Evolutionary conservation across 306 rosid genomes (phyloP), one percentile per base, ranked within the genome.

Genomic region (Biancaea sappan): DNA sequence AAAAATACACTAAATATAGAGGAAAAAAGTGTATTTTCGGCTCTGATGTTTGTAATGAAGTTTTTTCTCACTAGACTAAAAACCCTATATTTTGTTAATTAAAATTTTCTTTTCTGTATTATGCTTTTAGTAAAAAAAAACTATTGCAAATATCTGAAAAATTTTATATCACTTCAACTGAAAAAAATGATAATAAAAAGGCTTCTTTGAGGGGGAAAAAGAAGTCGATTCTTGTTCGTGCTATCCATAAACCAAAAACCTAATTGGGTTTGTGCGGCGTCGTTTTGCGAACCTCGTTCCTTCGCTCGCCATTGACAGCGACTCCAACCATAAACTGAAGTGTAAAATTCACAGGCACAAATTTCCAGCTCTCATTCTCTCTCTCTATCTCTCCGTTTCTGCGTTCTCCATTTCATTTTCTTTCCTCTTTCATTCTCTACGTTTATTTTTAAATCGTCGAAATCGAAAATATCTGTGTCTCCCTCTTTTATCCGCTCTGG

Each of bases 261-360:
- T 21, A 63, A 38, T 38, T 2, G 19, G 12, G 41, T 67, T 67
- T 8, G 14, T 41, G 8, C 58, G 72, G 57, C 58, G 72, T 67
- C 72, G 72, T 67, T 65, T 60, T 31, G 6, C 1, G 0, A 2
- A 9, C 38, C 25, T 66, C 15, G 8, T 64, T 41, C 25, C 19
- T 0, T 66, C 22, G 4, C 43, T 59, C 19, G 31, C 72, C 16
- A 8, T 29, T 9, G 72, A 67, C 41, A 66, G 72, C 40, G 57
- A 26, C 56, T 28, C 28, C 25, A 26, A 26, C 41, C 6, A 59
- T 31, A 59, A 29, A 59, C 28, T 46, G 58, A 46, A 67, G 58
- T n/a, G 72, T 28, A 47, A 46, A 46, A 46, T 67, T 67, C 58
- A 46, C 5, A 4, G 57, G 26, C 72, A 67, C 53, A n/a, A 52